A percentile compares a stretch with the other conserved stretches of the same genome.
phyloP scores from a whole-genome alignment of 169 alveolate genomes.

The Plasmodium billcollinsi region DNA sequence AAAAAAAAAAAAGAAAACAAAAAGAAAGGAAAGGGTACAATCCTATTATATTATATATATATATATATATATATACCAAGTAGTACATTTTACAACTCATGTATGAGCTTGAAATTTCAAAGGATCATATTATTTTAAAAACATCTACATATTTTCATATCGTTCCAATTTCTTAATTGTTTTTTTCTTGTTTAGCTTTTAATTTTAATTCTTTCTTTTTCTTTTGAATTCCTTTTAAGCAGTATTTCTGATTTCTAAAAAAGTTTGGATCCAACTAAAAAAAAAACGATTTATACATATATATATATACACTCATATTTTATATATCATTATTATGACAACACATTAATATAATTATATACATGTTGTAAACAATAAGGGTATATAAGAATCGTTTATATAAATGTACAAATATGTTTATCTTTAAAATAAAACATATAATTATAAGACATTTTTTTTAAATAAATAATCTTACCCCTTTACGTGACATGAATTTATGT shows the following conservation, averaged over 20 bases:
- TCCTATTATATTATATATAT: too few relatives aligned
- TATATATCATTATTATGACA: not conserved
- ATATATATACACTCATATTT: not conserved
- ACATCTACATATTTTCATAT: not conserved
- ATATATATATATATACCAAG: too few relatives aligned
- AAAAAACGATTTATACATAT: not conserved
- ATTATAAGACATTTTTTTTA: not conserved
- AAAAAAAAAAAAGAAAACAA: too few relatives aligned
- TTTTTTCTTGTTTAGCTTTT: conserved; percentile 48
- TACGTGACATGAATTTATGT: conserved; percentile 84
- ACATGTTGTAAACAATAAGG: too few relatives aligned
- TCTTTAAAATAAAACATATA: not conserved
- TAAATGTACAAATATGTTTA: too few relatives aligned
- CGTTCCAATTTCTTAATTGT: not conserved
- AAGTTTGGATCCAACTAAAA: conserved; percentile 86
- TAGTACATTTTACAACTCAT: too few relatives aligned
- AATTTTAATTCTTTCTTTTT: conserved; percentile 56
- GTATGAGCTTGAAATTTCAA: too few relatives aligned
- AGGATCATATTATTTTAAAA: too few relatives aligned
- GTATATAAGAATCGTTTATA: too few relatives aligned
- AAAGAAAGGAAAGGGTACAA: too few relatives aligned
- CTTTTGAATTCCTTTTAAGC: conserved; percentile 86
- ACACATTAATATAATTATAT: not conserved
- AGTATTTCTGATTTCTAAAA: conserved; percentile 85
- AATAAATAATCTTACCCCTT: conserved; percentile 81